Evolutionary conservation across 2,329 filamentous ascomycete species (phyloP).

Genomic region (Blastomyces percursus): DNA sequence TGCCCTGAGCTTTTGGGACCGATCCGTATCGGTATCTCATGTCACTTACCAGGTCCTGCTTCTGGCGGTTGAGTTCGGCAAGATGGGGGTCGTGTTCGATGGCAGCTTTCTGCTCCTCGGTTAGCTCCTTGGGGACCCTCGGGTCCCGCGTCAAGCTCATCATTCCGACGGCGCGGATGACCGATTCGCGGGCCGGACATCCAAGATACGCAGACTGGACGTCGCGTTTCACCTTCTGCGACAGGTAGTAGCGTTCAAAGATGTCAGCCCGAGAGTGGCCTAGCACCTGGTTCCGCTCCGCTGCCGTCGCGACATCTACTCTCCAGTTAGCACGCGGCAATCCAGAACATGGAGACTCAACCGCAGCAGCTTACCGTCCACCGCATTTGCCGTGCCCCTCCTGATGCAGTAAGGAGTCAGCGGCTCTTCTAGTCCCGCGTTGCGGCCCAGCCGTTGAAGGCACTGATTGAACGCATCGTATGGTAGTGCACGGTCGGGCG

Average conservation of each 20-base stretch:
- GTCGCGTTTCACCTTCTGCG: slow-evolving; percentile 4
- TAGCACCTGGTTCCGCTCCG: slow-evolving; percentile 16
- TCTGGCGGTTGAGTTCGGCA: not conserved
- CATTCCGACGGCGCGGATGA: too few species aligned
- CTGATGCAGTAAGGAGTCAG: too few species aligned
- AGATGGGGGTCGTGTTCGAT: not conserved
- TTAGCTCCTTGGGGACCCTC: slow-evolving; percentile 1
- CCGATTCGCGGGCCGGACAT: slow-evolving; percentile 3
- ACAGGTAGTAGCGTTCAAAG: slow-evolving; percentile 5
- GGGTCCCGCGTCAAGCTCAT: too few species aligned
- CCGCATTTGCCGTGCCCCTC: too few species aligned
- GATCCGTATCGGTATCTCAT: slow-evolving; percentile 1
- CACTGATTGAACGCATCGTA: slow-evolving; percentile 5
- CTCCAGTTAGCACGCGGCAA: slow-evolving; percentile 5
- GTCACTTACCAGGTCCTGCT: not conserved
- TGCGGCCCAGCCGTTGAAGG: slow-evolving; percentile 12
- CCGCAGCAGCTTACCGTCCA: slow-evolving; percentile 11
- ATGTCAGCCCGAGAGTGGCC: slow-evolving; percentile 10
- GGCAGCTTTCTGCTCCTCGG: not conserved
- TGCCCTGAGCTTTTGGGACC: not conserved
- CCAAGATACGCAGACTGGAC: slow-evolving; percentile 2
- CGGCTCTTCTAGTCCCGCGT: slow-evolving; percentile 14
- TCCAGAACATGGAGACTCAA: too few species aligned
- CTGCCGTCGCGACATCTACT: slow-evolving; percentile 12
- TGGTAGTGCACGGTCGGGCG: not conserved